These are phyloP conservation scores for Helminthosporium solani DNA, from an alignment of 2,329 filamentous ascomycete species.

Conservation along the genomic window DNA sequence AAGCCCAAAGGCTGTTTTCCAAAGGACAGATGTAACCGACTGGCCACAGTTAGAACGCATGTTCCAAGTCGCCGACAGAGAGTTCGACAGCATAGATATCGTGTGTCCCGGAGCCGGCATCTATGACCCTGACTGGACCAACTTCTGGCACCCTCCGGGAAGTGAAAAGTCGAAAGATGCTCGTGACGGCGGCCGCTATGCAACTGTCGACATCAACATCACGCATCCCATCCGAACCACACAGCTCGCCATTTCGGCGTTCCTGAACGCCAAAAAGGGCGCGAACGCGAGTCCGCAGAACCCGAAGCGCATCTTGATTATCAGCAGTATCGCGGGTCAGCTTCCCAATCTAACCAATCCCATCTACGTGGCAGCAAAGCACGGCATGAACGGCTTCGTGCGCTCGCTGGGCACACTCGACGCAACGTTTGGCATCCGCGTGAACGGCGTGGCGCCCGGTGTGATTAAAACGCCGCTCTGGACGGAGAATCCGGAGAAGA, in stretches of 20 bases:
- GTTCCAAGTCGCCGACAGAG: conserved; percentile 29
- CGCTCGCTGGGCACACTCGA: conserved; percentile 55
- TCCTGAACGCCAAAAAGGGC: conserved; percentile 42
- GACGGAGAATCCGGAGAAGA: conserved; percentile 62
- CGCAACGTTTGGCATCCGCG: conserved; percentile 52
- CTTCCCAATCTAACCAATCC: conserved; percentile 40
- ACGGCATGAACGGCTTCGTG: conserved; percentile 51
- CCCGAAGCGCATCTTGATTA: conserved; percentile 50
- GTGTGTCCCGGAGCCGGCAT: conserved; percentile 53
- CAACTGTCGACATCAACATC: conserved; percentile 49
- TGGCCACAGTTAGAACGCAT: conserved; percentile 39
- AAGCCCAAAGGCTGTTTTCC: conserved; percentile 44
- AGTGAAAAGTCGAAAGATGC: conserved; percentile 36
- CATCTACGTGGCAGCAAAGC: conserved; percentile 50
- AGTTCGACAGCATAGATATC: conserved; percentile 46
- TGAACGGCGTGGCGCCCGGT: conserved; percentile 62
- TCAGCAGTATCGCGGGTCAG: conserved; percentile 49
- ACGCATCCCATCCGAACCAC: conserved; percentile 51
- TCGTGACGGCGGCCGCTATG: conserved; percentile 26
- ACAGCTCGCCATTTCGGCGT: conserved; percentile 50
- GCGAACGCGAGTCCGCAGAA: conserved; percentile 41
- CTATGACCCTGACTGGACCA: conserved; percentile 50
- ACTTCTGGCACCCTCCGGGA: conserved; percentile 53
- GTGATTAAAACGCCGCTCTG: conserved; percentile 63
- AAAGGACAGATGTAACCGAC: conserved; percentile 46